A percentile compares a stretch with the other conserved stretches of the same genome.
Conservation (phyloP, 805 yeast species). For the Suhomyces prunicola region DNA sequence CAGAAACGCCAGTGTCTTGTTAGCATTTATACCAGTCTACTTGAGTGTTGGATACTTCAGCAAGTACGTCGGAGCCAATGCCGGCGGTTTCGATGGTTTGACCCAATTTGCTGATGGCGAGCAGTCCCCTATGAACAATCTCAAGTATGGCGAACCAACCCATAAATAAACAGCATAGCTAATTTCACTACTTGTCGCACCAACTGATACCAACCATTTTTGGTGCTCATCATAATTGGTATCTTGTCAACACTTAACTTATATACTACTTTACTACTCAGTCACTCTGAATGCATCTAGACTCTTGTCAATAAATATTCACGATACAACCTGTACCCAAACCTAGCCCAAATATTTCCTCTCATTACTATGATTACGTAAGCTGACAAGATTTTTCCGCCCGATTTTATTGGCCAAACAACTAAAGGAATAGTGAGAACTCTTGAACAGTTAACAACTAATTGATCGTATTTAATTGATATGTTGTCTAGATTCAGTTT, state of each 20-base stretch:
- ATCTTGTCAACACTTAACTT: background rate
- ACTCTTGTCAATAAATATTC: background rate
- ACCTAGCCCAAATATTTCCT: background rate
- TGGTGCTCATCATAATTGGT: too few species aligned
- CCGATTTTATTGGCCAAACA: constrained; percentile 11
- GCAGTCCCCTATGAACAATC: constrained; percentile 35
- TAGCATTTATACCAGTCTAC: constrained; percentile 38
- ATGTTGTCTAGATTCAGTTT: constrained; percentile 32
- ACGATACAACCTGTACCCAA: background rate
- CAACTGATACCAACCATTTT: too few species aligned
- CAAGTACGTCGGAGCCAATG: constrained; percentile 26
- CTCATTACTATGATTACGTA: background rate
- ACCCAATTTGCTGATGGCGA: constrained; percentile 35
- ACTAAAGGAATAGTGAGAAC: background rate
- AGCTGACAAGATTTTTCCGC: constrained; percentile 7
- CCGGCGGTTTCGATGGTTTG: constrained; percentile 31
- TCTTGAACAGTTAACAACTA: too few species aligned
- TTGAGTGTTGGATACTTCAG: constrained; percentile 34
- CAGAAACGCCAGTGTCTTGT: constrained; percentile 33
- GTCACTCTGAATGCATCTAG: background rate
- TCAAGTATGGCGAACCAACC: constrained; percentile 35
- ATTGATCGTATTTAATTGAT: background rate
- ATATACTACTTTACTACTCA: background rate
- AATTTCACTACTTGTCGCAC: too few species aligned
- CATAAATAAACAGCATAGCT: background rate